Evolutionary conservation across 2,329 filamentous ascomycete species (phyloP), one percentile per base, ranked within the genome.

Genomic region (Eutypa lata): DNA sequence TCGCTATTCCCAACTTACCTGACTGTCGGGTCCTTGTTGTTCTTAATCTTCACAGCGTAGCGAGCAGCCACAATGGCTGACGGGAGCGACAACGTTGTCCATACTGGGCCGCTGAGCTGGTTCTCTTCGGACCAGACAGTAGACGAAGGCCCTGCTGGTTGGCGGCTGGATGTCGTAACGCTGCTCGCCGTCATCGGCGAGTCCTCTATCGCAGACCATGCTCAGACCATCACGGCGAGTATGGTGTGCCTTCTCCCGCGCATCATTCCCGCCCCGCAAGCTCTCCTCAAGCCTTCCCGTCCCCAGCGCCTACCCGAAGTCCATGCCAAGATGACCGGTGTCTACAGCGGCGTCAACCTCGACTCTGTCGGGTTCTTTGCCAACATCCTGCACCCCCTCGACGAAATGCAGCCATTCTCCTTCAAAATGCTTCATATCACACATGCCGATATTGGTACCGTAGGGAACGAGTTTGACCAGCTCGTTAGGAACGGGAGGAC

Each of bases 111-210:
- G 1, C 45, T 49, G 31, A 46, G 22, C 22, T 56, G 64, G 65
- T 67, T 68, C 50, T 56, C 61, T 7, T 66, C 79, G 7, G 65
- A 65, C 33, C 68, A 68, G 51, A 69, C 66, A 37, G 64, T 66
- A 7, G 71, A 70, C 45, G 52, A 63, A 31, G 66, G 66, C 21
- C 66, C 68, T 4, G 49, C 58, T 40, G 75, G 74, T 54, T 85
- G 81, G 81, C 75, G 76, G 26, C 74, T 86, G 45, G 83, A 86
- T 61, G 81, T 84, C 45, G 81, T 86, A 53, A 83, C 81, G 35
- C 76, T 86, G 28, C 76, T 86, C 49, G 83, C 83, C 54, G 79
- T 86, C 60, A 81, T 86, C 52, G 82, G 82, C 63, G 83, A 86
- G 68, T 77, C 76, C 2, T 77, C 79, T 18, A 82, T 86, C 55